Evolutionary conservation across 2,329 filamentous ascomycete genomes (phyloP).

Genomic region (Aurifilum marmelostoma): DNA sequence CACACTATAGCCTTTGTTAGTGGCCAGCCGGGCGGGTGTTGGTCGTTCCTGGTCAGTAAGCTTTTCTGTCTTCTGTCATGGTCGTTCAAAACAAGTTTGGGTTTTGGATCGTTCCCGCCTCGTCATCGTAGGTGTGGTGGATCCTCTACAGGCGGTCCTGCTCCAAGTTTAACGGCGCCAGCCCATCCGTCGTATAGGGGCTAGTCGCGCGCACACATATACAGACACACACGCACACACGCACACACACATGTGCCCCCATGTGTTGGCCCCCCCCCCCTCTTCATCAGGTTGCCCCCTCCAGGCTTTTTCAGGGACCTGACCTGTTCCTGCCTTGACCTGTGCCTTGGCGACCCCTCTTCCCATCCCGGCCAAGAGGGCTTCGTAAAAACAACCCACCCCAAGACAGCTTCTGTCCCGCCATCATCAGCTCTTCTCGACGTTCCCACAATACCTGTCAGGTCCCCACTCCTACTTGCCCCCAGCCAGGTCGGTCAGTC

Average conservation of each 20-base stretch:
- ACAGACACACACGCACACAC: too few species aligned
- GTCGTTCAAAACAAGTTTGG: slow-evolving; percentile 8
- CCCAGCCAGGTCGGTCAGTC: not conserved
- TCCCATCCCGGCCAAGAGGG: not conserved
- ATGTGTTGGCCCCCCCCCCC: not conserved
- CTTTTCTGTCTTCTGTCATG: not conserved
- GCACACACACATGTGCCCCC: too few species aligned
- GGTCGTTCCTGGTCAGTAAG: not conserved
- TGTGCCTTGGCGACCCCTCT: slow-evolving; percentile 4
- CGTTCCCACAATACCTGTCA: slow-evolving; percentile 16
- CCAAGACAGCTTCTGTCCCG: not conserved
- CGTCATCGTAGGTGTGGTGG: not conserved
- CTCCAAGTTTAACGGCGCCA: not conserved
- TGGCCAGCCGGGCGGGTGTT: not conserved
- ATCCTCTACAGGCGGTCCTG: slow-evolving; percentile 1
- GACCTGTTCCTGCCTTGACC: slow-evolving; percentile 1
- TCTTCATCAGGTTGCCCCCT: not conserved
- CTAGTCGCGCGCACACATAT: too few species aligned
- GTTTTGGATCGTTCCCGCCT: not conserved
- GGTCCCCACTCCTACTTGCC: not conserved
- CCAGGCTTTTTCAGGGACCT: slow-evolving; percentile 4
- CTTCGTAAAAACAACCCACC: not conserved
- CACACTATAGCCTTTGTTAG: not conserved
- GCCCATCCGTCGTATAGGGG: not conserved
- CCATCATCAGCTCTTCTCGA: not conserved